Conservation (phyloP, 805 yeast genomes). For the Lipomyces lipofer region DNA sequence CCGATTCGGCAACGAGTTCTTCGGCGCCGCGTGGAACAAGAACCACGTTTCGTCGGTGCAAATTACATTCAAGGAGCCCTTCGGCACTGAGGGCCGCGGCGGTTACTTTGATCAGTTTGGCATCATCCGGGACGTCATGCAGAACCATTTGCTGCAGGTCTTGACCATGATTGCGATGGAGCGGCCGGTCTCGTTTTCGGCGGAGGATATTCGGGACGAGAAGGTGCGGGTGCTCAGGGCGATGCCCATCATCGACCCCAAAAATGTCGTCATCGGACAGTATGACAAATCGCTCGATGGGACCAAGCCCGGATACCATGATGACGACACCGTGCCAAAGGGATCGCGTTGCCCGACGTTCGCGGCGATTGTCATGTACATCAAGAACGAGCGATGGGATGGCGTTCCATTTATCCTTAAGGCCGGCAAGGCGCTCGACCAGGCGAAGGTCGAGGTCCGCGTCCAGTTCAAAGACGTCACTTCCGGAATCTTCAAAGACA, state of each 20-base stretch:
- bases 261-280: constrained; percentile 82
- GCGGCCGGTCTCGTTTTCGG: constrained; percentile 85
- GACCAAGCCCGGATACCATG: constrained; percentile 82
- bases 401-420: constrained; percentile 95
- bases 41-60: constrained; percentile 77
- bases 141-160: constrained; percentile 92
- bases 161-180: constrained; percentile 92
- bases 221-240: constrained; percentile 90
- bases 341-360: constrained; percentile 87
- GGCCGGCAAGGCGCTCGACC: constrained; percentile 95
- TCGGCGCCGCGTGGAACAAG: constrained; percentile 87
- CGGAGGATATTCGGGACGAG: constrained; percentile 94
- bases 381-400: constrained; percentile 94
- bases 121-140: constrained; percentile 96
- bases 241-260: constrained; percentile 61
- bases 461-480: constrained; percentile 87
- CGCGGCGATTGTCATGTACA: constrained; percentile 78
- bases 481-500: constrained; percentile 73
- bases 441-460: constrained; percentile 91
- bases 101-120: constrained; percentile 96
- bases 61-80: constrained; percentile 94
- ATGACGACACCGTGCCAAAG: constrained; percentile 83
- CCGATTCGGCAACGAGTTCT: constrained; percentile 86
- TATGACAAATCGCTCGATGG: constrained; percentile 85
- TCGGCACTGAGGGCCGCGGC: constrained; percentile 98